These are phyloP conservation scores for Hyaloscypha hepaticicola DNA, from an alignment of 495 filamentous ascomycete species.

Conservation along the genomic window DNA sequence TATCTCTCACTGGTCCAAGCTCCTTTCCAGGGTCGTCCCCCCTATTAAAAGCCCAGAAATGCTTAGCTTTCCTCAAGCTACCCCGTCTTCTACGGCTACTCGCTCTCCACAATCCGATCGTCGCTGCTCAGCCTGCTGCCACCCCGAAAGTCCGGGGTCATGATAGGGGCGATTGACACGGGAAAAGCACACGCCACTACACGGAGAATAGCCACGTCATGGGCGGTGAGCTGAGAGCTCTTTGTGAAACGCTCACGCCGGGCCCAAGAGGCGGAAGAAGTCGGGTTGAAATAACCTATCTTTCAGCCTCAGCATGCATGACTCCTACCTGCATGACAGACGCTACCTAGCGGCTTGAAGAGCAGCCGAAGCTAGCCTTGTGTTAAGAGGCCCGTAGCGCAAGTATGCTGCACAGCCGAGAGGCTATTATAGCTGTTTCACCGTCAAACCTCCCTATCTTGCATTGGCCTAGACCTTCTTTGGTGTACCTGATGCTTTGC, in stretches of 20 bases:
- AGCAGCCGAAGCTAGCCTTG: background rate
- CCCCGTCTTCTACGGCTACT: background rate
- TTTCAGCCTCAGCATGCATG: background rate
- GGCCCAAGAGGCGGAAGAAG: background rate
- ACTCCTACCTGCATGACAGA: background rate
- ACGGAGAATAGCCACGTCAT: background rate
- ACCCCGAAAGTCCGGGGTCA: background rate
- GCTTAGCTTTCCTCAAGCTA: too few species aligned
- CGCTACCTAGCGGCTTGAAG: background rate
- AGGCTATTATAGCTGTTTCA: background rate
- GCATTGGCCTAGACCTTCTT: too few species aligned
- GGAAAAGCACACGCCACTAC: too few species aligned
- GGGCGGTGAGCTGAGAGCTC: background rate
- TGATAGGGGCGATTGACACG: background rate
- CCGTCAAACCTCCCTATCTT: too few species aligned
- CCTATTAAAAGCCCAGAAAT: background rate
- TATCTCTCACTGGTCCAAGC: background rate
- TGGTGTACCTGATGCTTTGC: too few species aligned
- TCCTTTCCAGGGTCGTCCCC: background rate
- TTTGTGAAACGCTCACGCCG: background rate
- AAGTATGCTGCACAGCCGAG: too few species aligned
- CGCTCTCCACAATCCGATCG: background rate
- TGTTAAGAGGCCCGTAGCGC: background rate
- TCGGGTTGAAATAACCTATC: background rate
- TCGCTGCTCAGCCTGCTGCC: background rate